Evolutionary conservation across 345 rosid species (phyloP).

Genomic region (Rubroshorea leprosula): DNA sequence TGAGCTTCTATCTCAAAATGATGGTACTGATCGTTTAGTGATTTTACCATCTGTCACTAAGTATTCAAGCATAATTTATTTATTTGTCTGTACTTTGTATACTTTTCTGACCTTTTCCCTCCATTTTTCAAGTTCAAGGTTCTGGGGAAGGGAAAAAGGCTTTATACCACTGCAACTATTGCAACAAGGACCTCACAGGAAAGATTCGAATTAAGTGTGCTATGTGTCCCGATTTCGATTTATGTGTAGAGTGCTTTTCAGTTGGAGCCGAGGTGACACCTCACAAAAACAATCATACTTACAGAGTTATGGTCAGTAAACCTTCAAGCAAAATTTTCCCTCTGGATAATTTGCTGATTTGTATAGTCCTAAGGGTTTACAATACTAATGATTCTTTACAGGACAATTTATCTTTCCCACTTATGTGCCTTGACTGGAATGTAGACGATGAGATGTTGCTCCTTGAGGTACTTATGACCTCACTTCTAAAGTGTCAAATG

Average conservation of each 20-base stretch:
- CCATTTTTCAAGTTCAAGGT: constrained; percentile 54
- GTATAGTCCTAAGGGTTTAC: too few species aligned
- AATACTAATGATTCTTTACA: too few species aligned
- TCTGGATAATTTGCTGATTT: constrained; percentile 4
- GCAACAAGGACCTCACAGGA: constrained; percentile 93
- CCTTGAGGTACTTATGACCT: constrained; percentile 56
- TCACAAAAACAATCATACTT: constrained; percentile 78
- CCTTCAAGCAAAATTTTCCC: neutral
- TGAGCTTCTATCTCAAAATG: neutral
- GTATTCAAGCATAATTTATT: too few species aligned
- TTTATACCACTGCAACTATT: constrained; percentile 90
- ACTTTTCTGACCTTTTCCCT: too few species aligned
- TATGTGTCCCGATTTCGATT: constrained; percentile 90
- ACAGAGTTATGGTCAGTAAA: constrained; percentile 89
- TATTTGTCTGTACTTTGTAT: too few species aligned
- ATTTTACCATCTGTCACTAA: too few species aligned
- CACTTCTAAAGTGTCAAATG: neutral
- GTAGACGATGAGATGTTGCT: constrained; percentile 97
- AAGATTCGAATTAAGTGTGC: constrained; percentile 92
- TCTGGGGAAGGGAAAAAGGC: constrained; percentile 72
- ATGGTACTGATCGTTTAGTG: constrained; percentile 1
- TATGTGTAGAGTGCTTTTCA: constrained; percentile 91
- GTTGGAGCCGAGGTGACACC: constrained; percentile 93
- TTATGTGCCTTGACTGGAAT: constrained; percentile 92
- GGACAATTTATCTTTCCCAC: constrained; percentile 88